Evolutionary conservation across 1,284 basidiomycete genomes (phyloP), one percentile per base, ranked within the genome.

Genomic region (Ganoderma boninense): DNA sequence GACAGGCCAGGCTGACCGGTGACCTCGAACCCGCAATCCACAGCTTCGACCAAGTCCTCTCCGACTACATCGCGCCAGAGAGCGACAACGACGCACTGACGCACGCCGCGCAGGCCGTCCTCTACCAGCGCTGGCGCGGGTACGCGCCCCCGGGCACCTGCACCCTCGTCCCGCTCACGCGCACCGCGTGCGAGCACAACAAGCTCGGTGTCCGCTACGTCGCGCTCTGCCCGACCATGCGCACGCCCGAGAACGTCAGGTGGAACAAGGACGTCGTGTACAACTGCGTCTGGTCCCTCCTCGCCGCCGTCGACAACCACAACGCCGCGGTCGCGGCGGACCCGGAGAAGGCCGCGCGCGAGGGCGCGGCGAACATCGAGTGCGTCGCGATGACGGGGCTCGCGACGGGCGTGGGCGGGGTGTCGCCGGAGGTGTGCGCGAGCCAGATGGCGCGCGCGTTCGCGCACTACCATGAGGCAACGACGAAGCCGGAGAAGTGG

Each of bases 241-340:
- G 73, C 62, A 59, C 72, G 52, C 78, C 78, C 2, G 56, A 64
- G 46, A 59, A 63, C n/a, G 71, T 78, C 14, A 20, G 35, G 10
- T 80, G 78, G 79, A 64, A 80, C 70, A 69, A 71, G 62, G 77
- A 80, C 68, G 71, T 80, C 65, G 77, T 78, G 35, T 79, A 79
- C 76, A 79, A 78, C 67, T 76, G 76, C 69, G 76, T 77, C 71
- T 79, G 79, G 79, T 70, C 75, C 23, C 69, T 80, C 32, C 74
- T 78, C 13, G 74, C 69, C 42, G 72, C 71, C 56, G 62, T 80
- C 29, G 73, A 73, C 62, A 65, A 52, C n/a, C 74, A 76, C 69
- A 74, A 75, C 60, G 62, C 64, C 23, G 64, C 59, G 8, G 64
- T 62, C 38, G 60, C 49, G 26, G 35, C 38, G 23, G 62, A 59